Conservation (phyloP, 192 early-diverging fungal species). For the Umbelopsis isabellina region DNA sequence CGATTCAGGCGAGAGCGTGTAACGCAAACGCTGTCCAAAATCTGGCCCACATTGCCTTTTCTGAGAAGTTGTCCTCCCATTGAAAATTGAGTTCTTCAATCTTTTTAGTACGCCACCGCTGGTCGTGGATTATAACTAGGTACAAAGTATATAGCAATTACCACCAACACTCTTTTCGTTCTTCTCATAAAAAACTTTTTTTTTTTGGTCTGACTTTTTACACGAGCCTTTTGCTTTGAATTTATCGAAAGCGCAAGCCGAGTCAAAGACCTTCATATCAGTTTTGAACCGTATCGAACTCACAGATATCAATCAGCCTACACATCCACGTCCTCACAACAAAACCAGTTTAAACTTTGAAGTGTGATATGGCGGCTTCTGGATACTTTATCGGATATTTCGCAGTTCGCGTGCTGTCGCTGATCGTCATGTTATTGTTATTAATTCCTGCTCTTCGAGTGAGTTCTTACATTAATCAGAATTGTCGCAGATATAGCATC, state of each 20-base stretch:
- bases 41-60: slow-evolving; percentile 5
- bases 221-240: no score
- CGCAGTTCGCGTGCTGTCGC: neutral
- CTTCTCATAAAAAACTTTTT: no score
- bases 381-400: neutral
- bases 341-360: neutral
- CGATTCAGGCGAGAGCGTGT: neutral
- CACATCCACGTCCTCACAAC: neutral
- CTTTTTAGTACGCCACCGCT: neutral
- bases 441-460: slow-evolving; percentile 6
- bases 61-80: neutral
- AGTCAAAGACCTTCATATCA: no score
- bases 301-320: no score
- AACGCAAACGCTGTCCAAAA: neutral
- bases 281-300: no score
- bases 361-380: neutral
- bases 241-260: no score
- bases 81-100: neutral
- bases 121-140: neutral
- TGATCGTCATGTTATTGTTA: neutral
- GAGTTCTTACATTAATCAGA: neutral
- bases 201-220: no score
- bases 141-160: no score
- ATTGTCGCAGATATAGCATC: neutral
- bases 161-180: no score